A percentile compares a stretch with the other conserved stretches of the same genome.
phyloP scores from a whole-genome alignment of 352 stramenopile species.

The Nannochloropsis limnetica region DNA sequence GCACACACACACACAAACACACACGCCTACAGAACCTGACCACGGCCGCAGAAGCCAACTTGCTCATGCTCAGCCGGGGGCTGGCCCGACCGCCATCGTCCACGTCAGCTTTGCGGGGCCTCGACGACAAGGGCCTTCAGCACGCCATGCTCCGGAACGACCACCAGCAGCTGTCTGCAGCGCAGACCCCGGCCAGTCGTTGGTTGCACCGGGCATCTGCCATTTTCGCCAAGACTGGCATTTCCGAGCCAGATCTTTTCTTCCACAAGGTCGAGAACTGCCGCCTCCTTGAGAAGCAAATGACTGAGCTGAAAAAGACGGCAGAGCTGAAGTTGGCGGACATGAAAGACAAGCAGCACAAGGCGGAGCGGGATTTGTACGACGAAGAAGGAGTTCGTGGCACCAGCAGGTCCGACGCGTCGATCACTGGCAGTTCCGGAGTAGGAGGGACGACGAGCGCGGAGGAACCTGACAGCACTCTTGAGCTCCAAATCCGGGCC shows the following conservation, averaged over 20 bases:
- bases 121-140: background rate
- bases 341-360: background rate
- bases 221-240: slow-evolving; percentile 21
- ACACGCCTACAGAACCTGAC: background rate
- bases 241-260: slow-evolving; percentile 27
- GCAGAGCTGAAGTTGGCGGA: background rate
- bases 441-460: background rate
- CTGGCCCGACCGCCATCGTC: background rate
- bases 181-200: background rate
- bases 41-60: background rate
- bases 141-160: background rate
- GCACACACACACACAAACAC: background rate
- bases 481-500: background rate
- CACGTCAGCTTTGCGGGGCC: background rate
- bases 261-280: slow-evolving; percentile 10
- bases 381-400: background rate
- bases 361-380: background rate
- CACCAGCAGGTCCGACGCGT: background rate
- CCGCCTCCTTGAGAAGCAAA: background rate
- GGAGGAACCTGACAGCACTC: background rate
- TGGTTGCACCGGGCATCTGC: background rate
- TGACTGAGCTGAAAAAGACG: background rate
- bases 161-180: background rate
- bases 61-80: background rate
- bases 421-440: background rate